A percentile compares a stretch with the other conserved stretches of the same genome.
phyloP scores from a whole-genome alignment of 1,139 yeast species.

The Suhomyces atakaporum region DNA sequence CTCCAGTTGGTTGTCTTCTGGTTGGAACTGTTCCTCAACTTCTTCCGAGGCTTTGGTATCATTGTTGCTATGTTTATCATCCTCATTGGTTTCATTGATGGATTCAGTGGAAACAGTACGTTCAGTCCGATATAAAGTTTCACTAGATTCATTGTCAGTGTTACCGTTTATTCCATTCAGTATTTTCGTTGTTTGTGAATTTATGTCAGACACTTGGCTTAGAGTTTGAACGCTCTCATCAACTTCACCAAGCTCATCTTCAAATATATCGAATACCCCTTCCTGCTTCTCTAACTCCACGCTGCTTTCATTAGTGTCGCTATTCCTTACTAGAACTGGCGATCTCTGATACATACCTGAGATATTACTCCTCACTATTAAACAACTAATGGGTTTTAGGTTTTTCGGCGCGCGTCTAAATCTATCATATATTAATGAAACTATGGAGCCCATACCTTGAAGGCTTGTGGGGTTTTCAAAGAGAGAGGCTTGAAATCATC shows the following conservation, averaged over 20 bases:
- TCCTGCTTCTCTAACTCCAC: not conserved
- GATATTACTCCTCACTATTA: too few relatives aligned
- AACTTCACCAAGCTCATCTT: constrained; percentile 7
- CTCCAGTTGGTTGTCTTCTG: not conserved
- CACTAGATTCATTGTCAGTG: constrained; percentile 1
- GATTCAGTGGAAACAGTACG: too few relatives aligned
- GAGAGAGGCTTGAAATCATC: constrained; percentile 67
- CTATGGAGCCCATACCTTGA: constrained; percentile 80
- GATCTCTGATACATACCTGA: constrained; percentile 1
- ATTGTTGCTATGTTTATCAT: too few relatives aligned
- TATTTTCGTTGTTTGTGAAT: too few relatives aligned
- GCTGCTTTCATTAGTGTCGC: constrained; percentile 1
- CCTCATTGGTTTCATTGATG: too few relatives aligned
- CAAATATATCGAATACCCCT: constrained; percentile 9
- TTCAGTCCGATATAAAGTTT: too few relatives aligned
- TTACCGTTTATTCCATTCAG: not conserved
- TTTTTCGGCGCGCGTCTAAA: constrained; percentile 4
- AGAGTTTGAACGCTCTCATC: too few relatives aligned
- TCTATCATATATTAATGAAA: constrained; percentile 9
- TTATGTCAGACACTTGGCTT: too few relatives aligned
- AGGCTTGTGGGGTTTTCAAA: constrained; percentile 77
- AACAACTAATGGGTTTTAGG: not conserved
- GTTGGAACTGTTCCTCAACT: constrained; percentile 2
- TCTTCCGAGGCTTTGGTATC: constrained; percentile 20
- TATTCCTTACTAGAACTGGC: not conserved